Base-by-base conservation (phyloP, 2,329 filamentous ascomycete genomes). In the Aspergillus transmontanensis region DNA sequence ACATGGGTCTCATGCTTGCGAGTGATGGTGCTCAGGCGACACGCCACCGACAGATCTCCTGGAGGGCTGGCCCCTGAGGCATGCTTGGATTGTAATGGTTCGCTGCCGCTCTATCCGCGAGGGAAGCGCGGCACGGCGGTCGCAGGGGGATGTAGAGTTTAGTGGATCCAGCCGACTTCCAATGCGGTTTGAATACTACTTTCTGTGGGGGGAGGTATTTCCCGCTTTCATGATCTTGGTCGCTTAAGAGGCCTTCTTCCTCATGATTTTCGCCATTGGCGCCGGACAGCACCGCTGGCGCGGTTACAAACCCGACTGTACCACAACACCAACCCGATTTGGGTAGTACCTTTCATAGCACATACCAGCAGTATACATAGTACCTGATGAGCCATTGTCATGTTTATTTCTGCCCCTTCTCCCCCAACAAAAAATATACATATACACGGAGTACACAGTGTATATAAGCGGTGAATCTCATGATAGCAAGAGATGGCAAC, bases 1-100 rank as follows among this genome's bases (percentile, higher is more conserved):
- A 63, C 68, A 66, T 69, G 71, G 69, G 69, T 71, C 69, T 71
- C 63, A 66, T 64, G 51, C 43, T 55, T 62, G 51, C 28, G 57
- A 55, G 60, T 58, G 64, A 70, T 69, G 68, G 69, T 67, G 72
- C 71, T 71, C 70, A 73, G 71, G 69, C 69, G 71, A 71, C 67
- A 71, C 70, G 69, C 71, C 69, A 72, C 66, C 43, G 54, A 57
- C 30, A 45, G 63, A n/a, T n/a, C 14, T 36, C 34, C 59, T 60
- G 43, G 50, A 58, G 61, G 67, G 60, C 60, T 34, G 11, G 32
- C 32, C 32, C 59, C 39, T 57, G 62, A 58, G 65, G 66, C 67
- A 64, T 61, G 66, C 68, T 60, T 61, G 61, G 34, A 32, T 48
- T 63, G 21, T 14, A 28, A 46, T 51, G 48, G 39, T 34, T 41